Evolutionary conservation across 345 rosid species (phyloP).

Genomic region (Pelargonium nanum): DNA sequence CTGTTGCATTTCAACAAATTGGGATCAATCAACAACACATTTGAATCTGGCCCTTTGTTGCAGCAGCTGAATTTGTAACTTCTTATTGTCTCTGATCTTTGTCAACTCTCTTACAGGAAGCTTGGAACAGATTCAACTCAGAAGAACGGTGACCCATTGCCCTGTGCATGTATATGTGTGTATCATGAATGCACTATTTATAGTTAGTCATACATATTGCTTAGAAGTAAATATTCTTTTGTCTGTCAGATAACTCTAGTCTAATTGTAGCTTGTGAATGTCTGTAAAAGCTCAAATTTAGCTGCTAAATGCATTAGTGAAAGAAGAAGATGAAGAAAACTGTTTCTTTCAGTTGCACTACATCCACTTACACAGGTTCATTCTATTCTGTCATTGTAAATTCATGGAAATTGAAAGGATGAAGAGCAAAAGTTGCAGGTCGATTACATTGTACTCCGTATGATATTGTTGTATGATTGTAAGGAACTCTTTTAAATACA

Average conservation of each 20-base stretch:
- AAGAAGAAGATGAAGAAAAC: no score
- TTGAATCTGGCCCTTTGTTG: not conserved
- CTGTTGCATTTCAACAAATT: no score
- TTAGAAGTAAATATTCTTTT: not conserved
- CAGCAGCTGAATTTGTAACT: not conserved
- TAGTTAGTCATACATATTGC: not conserved
- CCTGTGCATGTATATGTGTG: not conserved
- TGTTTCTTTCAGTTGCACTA: not conserved
- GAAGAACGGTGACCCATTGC: conserved; percentile 61
- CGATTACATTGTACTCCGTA: no score
- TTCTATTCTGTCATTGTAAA: no score
- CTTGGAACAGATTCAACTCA: conserved; percentile 89
- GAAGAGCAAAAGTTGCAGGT: no score
- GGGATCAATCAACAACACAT: no score
- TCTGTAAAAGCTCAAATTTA: not conserved
- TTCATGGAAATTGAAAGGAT: no score
- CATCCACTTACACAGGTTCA: no score
- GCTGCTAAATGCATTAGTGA: not conserved
- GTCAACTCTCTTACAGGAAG: conserved; percentile 51
- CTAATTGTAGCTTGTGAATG: not conserved
- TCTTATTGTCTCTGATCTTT: not conserved
- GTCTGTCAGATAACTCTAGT: not conserved
- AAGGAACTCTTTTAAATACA: no score
- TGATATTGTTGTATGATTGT: no score
- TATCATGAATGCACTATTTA: not conserved